phyloP scores from a whole-genome alignment of 345 rosid genomes.

The Pugionium dolabratum region DNA sequence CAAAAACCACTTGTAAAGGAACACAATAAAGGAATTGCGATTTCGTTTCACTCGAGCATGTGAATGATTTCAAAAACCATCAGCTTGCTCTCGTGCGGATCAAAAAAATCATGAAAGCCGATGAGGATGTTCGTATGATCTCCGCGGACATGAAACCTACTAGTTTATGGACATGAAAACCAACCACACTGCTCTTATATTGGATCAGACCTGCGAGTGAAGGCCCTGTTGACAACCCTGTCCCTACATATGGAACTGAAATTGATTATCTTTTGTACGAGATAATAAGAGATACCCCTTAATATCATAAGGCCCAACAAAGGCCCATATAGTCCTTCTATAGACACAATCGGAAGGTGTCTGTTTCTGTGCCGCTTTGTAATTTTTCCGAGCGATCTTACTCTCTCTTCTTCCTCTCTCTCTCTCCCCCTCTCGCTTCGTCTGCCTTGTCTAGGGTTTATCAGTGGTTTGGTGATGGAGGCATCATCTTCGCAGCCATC shows the following conservation, averaged over 20 bases:
- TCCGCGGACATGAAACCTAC: constrained; percentile 55
- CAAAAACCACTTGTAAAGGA: too few relatives aligned
- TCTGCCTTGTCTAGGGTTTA: constrained; percentile 43
- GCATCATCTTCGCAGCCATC: constrained; percentile 50
- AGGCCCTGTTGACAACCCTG: too few relatives aligned
- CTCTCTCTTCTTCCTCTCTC: neutral
- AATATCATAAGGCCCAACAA: neutral
- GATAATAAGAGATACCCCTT: neutral
- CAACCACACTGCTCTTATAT: too few relatives aligned
- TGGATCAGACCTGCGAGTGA: too few relatives aligned
- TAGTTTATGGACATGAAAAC: too few relatives aligned
- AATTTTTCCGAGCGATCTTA: neutral
- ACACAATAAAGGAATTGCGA: too few relatives aligned
- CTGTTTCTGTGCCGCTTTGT: neutral
- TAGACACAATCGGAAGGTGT: constrained; percentile 1
- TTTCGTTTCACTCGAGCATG: constrained; percentile 51
- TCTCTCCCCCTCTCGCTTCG: neutral
- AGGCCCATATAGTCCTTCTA: constrained; percentile 17
- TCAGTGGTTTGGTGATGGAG: constrained; percentile 56
- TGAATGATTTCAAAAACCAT: constrained; percentile 94
- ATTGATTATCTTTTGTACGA: neutral
- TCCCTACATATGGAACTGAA: too few relatives aligned
- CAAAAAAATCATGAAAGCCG: constrained; percentile 98
- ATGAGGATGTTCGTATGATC: constrained; percentile 99
- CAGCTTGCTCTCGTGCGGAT: constrained; percentile 91